Percentiles rank a stretch among this genome's conserved stretches.
These are phyloP conservation scores for Citrullus colocynthis DNA, from an alignment of 306 rosid genomes.

Conservation along the genomic window DNA sequence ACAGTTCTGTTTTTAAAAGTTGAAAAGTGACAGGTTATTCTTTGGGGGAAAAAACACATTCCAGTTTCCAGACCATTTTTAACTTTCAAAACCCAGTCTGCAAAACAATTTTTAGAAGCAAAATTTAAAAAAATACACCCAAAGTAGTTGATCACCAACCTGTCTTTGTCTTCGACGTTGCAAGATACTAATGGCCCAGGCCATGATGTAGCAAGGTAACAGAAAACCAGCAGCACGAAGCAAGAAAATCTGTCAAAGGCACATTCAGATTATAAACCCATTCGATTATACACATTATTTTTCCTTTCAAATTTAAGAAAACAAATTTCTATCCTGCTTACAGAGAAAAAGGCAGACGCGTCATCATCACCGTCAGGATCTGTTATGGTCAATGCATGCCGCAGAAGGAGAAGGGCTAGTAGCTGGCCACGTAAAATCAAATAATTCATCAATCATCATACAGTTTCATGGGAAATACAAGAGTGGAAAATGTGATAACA, in stretches of 20 bases:
- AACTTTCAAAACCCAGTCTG: background rate
- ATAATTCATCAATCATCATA: background rate
- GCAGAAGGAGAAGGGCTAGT: slow-evolving; percentile 44
- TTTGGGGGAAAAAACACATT: background rate
- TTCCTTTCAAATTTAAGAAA: background rate
- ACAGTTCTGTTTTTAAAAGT: background rate
- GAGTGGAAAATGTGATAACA: background rate
- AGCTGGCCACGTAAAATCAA: slow-evolving; percentile 26
- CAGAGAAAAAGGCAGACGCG: slow-evolving; percentile 36
- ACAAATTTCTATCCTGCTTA: slow-evolving; percentile 15
- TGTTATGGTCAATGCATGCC: slow-evolving; percentile 37
- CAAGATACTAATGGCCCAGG: slow-evolving; percentile 44
- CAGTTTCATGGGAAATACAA: background rate
- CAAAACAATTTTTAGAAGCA: background rate
- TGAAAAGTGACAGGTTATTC: background rate
- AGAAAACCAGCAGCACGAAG: slow-evolving; percentile 52
- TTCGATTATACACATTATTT: background rate
- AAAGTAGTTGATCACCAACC: slow-evolving; percentile 18
- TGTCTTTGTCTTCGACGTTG: slow-evolving; percentile 52
- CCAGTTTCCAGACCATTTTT: background rate
- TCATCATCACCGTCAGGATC: slow-evolving; percentile 36
- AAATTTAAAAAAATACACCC: background rate
- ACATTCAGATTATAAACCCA: background rate
- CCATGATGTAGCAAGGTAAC: slow-evolving; percentile 47
- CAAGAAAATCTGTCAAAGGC: slow-evolving; percentile 33